Conservation (phyloP, 2,329 filamentous ascomycete species). For the Nigrospora oryzae region DNA sequence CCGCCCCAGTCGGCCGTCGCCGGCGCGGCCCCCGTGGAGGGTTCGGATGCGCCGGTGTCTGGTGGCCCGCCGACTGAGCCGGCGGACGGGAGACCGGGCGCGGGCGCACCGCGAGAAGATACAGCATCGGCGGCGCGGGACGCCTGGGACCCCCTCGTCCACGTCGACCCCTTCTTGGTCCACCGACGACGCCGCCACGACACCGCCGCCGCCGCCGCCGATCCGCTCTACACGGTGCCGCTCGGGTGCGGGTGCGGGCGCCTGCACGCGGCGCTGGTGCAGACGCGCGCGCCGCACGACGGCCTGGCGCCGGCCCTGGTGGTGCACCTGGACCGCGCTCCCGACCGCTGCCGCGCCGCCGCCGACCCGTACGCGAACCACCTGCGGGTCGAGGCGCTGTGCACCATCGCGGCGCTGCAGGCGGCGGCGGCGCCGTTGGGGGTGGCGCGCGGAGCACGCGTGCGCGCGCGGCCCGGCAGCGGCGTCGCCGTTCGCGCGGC, state of each 20-base stretch:
- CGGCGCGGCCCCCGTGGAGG: too few species aligned
- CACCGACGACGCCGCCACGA: neutral
- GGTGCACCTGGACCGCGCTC: neutral
- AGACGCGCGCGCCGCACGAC: neutral
- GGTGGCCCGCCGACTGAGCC: too few species aligned
- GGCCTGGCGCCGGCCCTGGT: neutral
- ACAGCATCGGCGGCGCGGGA: neutral
- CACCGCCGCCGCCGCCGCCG: too few species aligned
- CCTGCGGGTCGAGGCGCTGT: neutral
- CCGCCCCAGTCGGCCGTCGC: too few species aligned
- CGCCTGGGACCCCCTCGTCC: neutral
- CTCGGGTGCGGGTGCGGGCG: neutral
- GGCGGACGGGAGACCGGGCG: neutral
- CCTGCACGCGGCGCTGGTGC: neutral
- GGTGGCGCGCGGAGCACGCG: neutral
- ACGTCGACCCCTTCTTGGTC: neutral
- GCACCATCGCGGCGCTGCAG: neutral
- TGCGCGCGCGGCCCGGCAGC: neutral
- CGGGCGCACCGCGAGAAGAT: neutral
- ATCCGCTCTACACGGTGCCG: neutral
- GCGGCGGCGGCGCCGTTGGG: neutral
- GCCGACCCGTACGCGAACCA: conserved; percentile 1
- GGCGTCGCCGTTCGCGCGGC: neutral
- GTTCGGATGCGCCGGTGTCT: neutral
- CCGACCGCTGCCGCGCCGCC: neutral